Evolutionary conservation across 2,329 filamentous ascomycete species (phyloP).

Genomic region (Curvularia spicifera): DNA sequence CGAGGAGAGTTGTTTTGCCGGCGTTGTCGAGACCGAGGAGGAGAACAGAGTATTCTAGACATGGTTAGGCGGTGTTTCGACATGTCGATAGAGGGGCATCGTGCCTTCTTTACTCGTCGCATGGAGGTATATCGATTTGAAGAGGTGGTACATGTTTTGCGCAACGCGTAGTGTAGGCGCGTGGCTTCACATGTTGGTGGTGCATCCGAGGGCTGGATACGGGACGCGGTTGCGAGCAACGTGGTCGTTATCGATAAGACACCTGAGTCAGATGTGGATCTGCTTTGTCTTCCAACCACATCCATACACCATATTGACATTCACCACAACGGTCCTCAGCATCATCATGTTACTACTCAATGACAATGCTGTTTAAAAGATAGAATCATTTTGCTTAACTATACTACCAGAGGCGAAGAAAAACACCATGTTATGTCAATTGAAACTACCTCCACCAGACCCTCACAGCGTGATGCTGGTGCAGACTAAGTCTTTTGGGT

Average conservation of each 20-base stretch:
- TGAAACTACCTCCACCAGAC: not conserved
- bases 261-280: not conserved
- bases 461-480: not conserved
- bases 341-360: not conserved
- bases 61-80: slow-evolving; percentile 11
- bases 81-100: not conserved
- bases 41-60: slow-evolving; percentile 90
- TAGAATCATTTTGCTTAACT: not conserved
- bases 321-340: not conserved
- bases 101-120: slow-evolving; percentile 95
- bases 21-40: slow-evolving; percentile 97
- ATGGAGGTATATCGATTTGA: slow-evolving; percentile 92
- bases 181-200: slow-evolving; percentile 29
- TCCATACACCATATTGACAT: not conserved
- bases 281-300: not conserved
- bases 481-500: no score
- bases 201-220: slow-evolving; percentile 3
- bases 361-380: not conserved
- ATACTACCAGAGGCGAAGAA: not conserved
- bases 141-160: slow-evolving; percentile 84
- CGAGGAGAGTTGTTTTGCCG: slow-evolving; percentile 96
- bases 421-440: not conserved
- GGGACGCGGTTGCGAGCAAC: slow-evolving; percentile 13
- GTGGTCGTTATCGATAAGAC: slow-evolving; percentile 20
- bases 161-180: slow-evolving; percentile 17